phyloP scores from a whole-genome alignment of 2,329 filamentous ascomycete species.

The Dothideomycetes sp. region DNA sequence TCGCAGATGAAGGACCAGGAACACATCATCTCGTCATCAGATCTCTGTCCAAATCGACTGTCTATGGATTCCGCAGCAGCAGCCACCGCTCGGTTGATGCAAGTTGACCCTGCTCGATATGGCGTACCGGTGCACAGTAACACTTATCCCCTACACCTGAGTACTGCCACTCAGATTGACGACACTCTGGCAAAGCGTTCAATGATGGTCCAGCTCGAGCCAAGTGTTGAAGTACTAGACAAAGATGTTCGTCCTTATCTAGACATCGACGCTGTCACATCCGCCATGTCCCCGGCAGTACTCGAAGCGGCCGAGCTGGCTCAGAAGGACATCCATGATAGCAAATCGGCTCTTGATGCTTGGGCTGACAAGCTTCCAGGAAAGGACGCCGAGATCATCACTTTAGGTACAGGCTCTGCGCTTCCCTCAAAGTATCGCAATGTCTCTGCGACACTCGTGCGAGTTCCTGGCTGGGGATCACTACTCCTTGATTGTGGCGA shows the following conservation, averaged over 20 bases:
- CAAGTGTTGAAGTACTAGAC: slow-evolving; percentile 30
- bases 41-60: slow-evolving; percentile 66
- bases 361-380: slow-evolving; percentile 59
- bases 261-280: slow-evolving; percentile 32
- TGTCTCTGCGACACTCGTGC: slow-evolving; percentile 77
- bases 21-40: slow-evolving; percentile 68
- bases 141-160: slow-evolving; percentile 12
- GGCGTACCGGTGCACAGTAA: slow-evolving; percentile 57
- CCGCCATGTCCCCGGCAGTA: slow-evolving; percentile 36
- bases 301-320: slow-evolving; percentile 40
- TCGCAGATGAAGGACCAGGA: slow-evolving; percentile 46
- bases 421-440: slow-evolving; percentile 89
- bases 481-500: slow-evolving; percentile 90
- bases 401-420: slow-evolving; percentile 85
- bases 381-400: slow-evolving; percentile 69
- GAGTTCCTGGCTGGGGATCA: slow-evolving; percentile 74
- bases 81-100: slow-evolving; percentile 57
- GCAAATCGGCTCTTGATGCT: slow-evolving; percentile 35
- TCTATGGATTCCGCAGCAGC: slow-evolving; percentile 55
- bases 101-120: slow-evolving; percentile 66
- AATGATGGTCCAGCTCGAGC: slow-evolving; percentile 24
- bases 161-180: background rate
- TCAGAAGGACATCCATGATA: slow-evolving; percentile 23
- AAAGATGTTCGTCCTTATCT: slow-evolving; percentile 37
- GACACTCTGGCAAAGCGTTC: no score